Evolutionary conservation across 2,329 filamentous ascomycete genomes (phyloP).

Genomic region (Rhynchosporium secalis): DNA sequence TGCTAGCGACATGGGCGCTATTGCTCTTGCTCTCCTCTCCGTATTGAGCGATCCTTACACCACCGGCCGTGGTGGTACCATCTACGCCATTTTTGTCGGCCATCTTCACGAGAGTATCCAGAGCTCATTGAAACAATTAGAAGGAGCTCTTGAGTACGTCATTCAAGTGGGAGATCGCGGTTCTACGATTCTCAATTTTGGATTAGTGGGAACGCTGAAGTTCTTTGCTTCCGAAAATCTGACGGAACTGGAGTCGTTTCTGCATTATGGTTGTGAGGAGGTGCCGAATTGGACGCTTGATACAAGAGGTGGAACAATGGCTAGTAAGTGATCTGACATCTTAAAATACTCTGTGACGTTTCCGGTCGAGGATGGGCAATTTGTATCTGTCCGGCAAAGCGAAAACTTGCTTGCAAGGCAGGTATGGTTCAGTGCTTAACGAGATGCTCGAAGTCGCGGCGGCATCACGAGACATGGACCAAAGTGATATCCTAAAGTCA

Average conservation of each 20-base stretch:
- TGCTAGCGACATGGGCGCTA: constrained; percentile 63
- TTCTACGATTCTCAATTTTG: constrained; percentile 70
- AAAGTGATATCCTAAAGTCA: too few relatives aligned
- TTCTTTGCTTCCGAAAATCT: constrained; percentile 71
- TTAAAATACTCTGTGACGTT: background rate
- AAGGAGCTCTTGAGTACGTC: constrained; percentile 66
- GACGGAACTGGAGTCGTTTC: constrained; percentile 66
- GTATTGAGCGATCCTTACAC: constrained; percentile 64
- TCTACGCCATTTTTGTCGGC: constrained; percentile 69
- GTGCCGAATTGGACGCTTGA: constrained; percentile 72
- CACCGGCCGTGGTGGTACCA: constrained; percentile 66
- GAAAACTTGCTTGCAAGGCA: too few relatives aligned
- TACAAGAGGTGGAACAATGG: constrained; percentile 67
- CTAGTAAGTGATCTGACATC: constrained; percentile 42
- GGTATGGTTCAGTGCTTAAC: too few relatives aligned
- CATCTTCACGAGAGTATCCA: constrained; percentile 66
- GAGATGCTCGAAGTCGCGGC: too few relatives aligned
- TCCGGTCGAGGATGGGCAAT: too few relatives aligned
- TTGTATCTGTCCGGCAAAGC: too few relatives aligned
- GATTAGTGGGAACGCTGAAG: constrained; percentile 64
- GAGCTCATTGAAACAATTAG: constrained; percentile 58
- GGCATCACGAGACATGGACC: too few relatives aligned
- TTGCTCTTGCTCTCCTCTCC: constrained; percentile 64
- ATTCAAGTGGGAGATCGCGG: constrained; percentile 69
- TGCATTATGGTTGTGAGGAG: constrained; percentile 72